phyloP scores from a whole-genome alignment of 345 rosid genomes.

The Salix udensis region DNA sequence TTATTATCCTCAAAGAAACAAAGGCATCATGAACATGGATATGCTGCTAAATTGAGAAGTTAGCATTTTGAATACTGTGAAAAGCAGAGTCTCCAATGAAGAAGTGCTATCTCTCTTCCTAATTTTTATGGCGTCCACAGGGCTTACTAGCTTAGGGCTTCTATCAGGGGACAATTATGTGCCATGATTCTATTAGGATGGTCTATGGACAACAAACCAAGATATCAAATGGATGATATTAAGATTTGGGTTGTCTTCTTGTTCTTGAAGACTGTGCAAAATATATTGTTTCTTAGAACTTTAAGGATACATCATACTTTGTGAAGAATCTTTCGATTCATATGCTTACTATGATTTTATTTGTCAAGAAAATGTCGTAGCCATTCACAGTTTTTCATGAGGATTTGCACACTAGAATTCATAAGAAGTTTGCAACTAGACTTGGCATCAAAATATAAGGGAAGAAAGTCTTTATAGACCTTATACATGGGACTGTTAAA shows the following conservation, averaged over 20 bases:
- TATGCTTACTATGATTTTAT: background rate
- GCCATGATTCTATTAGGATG: background rate
- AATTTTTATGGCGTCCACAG: background rate
- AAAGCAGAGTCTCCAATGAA: background rate
- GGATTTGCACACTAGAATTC: background rate
- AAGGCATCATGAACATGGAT: background rate
- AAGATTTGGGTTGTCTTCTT: background rate
- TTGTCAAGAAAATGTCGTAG: background rate
- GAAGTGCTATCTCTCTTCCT: background rate
- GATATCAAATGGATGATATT: background rate
- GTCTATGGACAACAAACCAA: background rate
- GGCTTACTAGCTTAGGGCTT: background rate
- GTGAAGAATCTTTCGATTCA: background rate
- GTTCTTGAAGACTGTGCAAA: background rate
- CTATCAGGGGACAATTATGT: background rate
- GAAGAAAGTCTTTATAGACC: background rate
- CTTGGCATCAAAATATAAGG: background rate
- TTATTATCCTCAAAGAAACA: background rate
- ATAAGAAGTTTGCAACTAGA: background rate
- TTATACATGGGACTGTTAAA: background rate
- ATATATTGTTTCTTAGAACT: background rate
- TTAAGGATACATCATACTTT: background rate
- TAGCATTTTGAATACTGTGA: background rate
- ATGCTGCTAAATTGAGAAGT: background rate
- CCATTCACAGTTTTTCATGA: background rate